Conservation (phyloP, 139 green algal species). For the Chlamydomonas asymmetrica region DNA sequence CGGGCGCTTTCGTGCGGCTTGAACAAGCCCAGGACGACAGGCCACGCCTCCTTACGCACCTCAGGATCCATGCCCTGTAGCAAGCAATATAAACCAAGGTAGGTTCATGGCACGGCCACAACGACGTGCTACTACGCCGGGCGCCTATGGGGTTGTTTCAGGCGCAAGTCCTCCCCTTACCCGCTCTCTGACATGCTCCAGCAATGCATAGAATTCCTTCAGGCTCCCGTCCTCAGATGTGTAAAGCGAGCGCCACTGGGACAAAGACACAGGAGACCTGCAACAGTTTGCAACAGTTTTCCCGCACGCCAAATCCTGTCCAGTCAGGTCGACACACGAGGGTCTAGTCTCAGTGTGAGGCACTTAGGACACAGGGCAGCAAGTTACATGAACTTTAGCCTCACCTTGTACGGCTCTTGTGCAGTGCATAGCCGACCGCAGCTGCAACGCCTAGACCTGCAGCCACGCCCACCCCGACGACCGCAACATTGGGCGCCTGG, state of each 20-base stretch:
- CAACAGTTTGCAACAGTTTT: no score
- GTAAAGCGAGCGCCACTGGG: not conserved
- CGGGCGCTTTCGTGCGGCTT: not conserved
- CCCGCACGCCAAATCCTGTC: no score
- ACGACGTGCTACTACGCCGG: not conserved
- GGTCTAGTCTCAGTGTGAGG: not conserved
- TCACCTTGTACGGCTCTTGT: no score
- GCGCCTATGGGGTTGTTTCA: not conserved
- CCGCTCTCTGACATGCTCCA: constrained; percentile 29
- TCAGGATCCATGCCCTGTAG: constrained; percentile 52
- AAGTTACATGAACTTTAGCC: not conserved
- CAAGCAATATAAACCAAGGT: not conserved
- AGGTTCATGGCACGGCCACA: not conserved
- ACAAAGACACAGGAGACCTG: constrained; percentile 2
- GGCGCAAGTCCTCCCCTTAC: not conserved
- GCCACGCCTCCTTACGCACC: constrained; percentile 58
- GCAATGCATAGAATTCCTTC: not conserved
- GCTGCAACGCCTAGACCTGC: constrained; percentile 14
- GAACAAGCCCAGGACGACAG: constrained; percentile 64
- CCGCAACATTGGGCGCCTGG: no score
- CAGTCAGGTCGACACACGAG: not conserved
- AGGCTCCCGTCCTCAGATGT: not conserved
- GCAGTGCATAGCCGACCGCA: constrained; percentile 18
- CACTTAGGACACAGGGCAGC: not conserved
- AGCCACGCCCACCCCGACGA: constrained; percentile 7